Evolutionary conservation across 1,139 yeast species (phyloP), one percentile per base, ranked within the genome.

Genomic region (Geotrichum citri-aurantii): DNA sequence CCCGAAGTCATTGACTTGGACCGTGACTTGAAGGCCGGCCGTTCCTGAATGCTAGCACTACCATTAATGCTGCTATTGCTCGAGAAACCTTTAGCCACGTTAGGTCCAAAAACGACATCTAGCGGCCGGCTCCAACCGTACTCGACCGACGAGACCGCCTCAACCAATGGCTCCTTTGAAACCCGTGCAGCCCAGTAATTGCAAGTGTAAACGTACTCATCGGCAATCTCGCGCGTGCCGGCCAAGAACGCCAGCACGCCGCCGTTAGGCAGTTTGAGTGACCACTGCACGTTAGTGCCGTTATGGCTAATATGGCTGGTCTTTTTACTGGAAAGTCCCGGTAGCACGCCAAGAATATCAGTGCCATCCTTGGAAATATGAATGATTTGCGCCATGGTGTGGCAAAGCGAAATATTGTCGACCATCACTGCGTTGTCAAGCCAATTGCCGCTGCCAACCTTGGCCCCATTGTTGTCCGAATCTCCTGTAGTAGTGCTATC

Each of bases 181-280:
- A 86, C 82, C 64, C 93, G 80, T 2, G 95, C 87, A 1, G 96
- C 90, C 97, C 97, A 90, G 71, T 88, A 90, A 72, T 90, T 90
- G 73, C 95, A 85, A 1, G 93, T 81, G 65, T 86, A 82, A 40
- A 88, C 82, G 69, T 83, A 89, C 68, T 84, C 89, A 54, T 78
- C 75, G 0, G 96, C 95, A 62, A 83, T 81, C 64, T 84, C 88
- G 50, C 75, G 71, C 17, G 90, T 84, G 21, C 90, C 89, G 0
- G 95, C 78, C 48, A 69, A 64, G 63, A 74, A 72, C 6, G 69
- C 63, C 10, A 73, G 65, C 11, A 71, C 68, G 2, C 70, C 64
- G 2, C 71, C 72, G 21, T 65, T 69, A 1, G 79, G 76, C 54
- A 77, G 69, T 24, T 68, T 66, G 11, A 77, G 60, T 10, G 72